These are phyloP conservation scores for Trametes gibbosa DNA, from an alignment of 768 basidiomycete species.

Conservation along the genomic window DNA sequence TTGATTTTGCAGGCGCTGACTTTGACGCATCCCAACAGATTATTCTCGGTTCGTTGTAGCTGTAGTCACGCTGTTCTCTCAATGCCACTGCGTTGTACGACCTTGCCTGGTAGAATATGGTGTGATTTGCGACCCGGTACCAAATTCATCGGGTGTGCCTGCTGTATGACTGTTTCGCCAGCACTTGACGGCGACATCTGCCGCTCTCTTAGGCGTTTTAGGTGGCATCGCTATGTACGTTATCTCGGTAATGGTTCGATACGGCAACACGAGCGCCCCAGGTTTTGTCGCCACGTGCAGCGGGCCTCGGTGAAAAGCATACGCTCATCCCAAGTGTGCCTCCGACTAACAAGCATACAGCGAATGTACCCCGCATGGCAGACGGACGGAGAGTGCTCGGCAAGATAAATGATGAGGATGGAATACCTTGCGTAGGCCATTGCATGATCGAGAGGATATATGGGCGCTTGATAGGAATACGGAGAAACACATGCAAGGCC, in stretches of 20 bases:
- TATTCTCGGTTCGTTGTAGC: conserved; percentile 22
- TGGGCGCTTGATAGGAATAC: neutral
- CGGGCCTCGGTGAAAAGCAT: neutral
- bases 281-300: neutral
- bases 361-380: too few relatives aligned
- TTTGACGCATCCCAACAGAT: neutral
- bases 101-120: neutral
- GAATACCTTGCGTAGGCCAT: too few relatives aligned
- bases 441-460: neutral
- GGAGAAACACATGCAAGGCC: conserved; percentile 11
- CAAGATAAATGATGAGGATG: neutral
- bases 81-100: conserved; percentile 18
- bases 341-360: too few relatives aligned
- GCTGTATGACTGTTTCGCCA: neutral
- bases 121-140: neutral
- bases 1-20: neutral
- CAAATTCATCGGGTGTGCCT: neutral
- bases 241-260: neutral
- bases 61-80: conserved; percentile 12
- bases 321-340: too few relatives aligned
- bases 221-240: neutral
- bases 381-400: too few relatives aligned
- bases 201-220: neutral
- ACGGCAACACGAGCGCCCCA: neutral
- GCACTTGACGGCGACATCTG: neutral